A percentile compares a stretch with the other conserved stretches of the same genome.
These are phyloP conservation scores for Sporothrix globosa DNA, from an alignment of 2,329 filamentous ascomycete genomes.

Conservation along the genomic window DNA sequence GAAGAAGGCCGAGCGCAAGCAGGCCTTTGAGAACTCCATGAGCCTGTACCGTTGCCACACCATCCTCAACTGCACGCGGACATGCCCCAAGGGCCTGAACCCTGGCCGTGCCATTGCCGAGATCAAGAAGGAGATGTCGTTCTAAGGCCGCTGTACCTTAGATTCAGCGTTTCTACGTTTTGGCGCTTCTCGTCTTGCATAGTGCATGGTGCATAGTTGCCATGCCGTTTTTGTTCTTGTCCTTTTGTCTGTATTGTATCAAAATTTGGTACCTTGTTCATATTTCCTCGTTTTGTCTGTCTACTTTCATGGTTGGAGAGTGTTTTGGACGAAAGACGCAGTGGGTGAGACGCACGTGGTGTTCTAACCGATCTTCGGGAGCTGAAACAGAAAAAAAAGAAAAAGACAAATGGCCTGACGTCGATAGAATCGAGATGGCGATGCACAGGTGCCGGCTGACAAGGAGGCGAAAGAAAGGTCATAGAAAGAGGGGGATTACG, in stretches of 20 bases:
- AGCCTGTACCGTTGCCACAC: constrained; percentile 98
- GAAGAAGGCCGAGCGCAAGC: constrained; percentile 83
- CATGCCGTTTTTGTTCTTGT: neutral
- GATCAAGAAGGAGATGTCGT: constrained; percentile 96
- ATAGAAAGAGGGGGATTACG: constrained; percentile 4
- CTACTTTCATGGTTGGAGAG: neutral
- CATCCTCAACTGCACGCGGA: constrained; percentile 97
- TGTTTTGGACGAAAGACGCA: neutral
- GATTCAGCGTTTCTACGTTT: neutral
- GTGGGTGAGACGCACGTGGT: too few relatives aligned
- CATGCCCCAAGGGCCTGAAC: constrained; percentile 98
- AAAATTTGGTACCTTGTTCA: constrained; percentile 7
- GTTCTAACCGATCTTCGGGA: neutral
- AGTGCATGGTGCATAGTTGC: constrained; percentile 19
- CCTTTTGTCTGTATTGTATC: constrained; percentile 22
- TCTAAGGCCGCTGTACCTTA: constrained; percentile 43
- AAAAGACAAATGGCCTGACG: neutral
- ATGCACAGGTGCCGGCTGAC: neutral
- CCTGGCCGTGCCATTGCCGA: constrained; percentile 92
- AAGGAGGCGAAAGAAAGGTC: neutral
- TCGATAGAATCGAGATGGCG: neutral
- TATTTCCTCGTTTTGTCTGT: neutral
- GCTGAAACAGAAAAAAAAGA: neutral
- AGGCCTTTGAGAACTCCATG: constrained; percentile 96
- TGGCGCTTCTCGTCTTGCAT: neutral